A percentile compares a stretch with the other conserved stretches of the same genome.
Conservation (phyloP, 345 rosid species). For the Nephelium lappaceum region DNA sequence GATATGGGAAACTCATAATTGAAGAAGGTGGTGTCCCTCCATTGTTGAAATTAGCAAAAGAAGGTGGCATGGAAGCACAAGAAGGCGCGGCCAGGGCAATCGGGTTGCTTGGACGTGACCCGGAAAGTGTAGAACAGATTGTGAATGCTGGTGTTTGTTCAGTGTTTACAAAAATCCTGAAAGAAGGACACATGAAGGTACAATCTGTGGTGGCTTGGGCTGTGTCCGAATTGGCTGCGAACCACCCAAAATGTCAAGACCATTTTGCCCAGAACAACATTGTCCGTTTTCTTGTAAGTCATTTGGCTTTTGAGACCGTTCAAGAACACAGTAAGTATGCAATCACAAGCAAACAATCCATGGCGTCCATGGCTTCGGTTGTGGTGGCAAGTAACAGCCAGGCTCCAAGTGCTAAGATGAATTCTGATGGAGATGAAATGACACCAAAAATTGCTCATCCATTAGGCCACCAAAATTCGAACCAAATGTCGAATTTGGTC, state of each 20-base stretch:
- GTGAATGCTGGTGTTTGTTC: slow-evolving; percentile 72
- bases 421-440: slow-evolving; percentile 26
- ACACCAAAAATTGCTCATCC: slow-evolving; percentile 41
- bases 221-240: slow-evolving; percentile 63
- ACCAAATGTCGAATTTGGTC: slow-evolving; percentile 53
- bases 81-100: slow-evolving; percentile 84
- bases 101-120: slow-evolving; percentile 70
- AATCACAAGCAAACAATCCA: slow-evolving; percentile 47
- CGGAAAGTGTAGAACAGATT: slow-evolving; percentile 78
- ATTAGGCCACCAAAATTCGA: slow-evolving; percentile 42
- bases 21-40: slow-evolving; percentile 93
- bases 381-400: slow-evolving; percentile 45
- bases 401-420: background rate
- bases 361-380: slow-evolving; percentile 53
- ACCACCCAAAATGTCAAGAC: slow-evolving; percentile 70
- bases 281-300: slow-evolving; percentile 76
- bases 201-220: slow-evolving; percentile 78
- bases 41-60: slow-evolving; percentile 71
- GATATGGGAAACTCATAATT: slow-evolving; percentile 72
- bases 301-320: slow-evolving; percentile 84
- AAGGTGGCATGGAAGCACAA: slow-evolving; percentile 76
- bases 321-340: slow-evolving; percentile 77
- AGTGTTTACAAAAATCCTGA: slow-evolving; percentile 77
- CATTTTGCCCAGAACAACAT: slow-evolving; percentile 75
- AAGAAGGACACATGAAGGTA: slow-evolving; percentile 80